phyloP scores from a whole-genome alignment of 2,329 filamentous ascomycete species.

The Trichoderma sp. region DNA sequence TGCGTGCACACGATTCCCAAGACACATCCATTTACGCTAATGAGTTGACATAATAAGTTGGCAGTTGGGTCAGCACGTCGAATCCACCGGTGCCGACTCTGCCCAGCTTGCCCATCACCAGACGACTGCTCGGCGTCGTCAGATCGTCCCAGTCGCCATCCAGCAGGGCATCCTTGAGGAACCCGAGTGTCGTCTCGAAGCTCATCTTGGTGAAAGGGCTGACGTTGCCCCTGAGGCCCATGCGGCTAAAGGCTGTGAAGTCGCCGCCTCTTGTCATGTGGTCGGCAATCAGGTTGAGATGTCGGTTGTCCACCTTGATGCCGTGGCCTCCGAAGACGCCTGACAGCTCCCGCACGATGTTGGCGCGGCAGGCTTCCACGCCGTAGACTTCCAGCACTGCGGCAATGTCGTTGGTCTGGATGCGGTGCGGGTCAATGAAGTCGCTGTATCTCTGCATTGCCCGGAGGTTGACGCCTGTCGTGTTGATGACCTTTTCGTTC shows the following conservation, averaged over 20 bases:
- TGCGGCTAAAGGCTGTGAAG: conserved; percentile 90
- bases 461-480: conserved; percentile 79
- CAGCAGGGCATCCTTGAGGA: conserved; percentile 87
- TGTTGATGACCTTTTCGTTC: conserved; percentile 62
- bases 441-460: conserved; percentile 89
- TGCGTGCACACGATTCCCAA: neutral
- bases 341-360: conserved; percentile 82
- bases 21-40: conserved; percentile 7
- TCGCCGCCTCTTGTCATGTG: conserved; percentile 94
- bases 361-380: conserved; percentile 85
- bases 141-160: conserved; percentile 90
- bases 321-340: conserved; percentile 86
- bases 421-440: conserved; percentile 78
- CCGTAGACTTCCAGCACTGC: conserved; percentile 83
- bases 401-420: conserved; percentile 90
- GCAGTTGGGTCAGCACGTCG: conserved; percentile 70
- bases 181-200: conserved; percentile 94
- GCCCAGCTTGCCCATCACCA: conserved; percentile 81
- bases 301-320: conserved; percentile 86
- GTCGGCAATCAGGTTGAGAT: conserved; percentile 93
- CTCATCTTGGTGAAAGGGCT: conserved; percentile 98
- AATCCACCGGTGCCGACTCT: conserved; percentile 88
- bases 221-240: conserved; percentile 78
- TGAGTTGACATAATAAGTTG: conserved; percentile 44
- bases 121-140: conserved; percentile 77